A percentile compares a stretch with the other conserved stretches of the same genome.
Conservation (phyloP, 306 rosid genomes). For the Casuarina glauca region DNA sequence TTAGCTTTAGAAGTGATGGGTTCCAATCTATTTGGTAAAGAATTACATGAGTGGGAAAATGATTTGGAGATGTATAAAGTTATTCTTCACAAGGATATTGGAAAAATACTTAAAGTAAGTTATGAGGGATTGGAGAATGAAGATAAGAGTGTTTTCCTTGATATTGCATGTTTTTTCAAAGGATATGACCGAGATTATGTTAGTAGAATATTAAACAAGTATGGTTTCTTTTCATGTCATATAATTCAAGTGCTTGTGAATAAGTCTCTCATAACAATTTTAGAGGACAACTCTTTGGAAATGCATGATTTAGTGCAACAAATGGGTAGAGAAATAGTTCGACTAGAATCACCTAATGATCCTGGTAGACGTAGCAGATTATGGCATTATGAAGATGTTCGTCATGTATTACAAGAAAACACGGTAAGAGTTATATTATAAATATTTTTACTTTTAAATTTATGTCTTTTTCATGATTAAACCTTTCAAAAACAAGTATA, state of each 20-base stretch:
- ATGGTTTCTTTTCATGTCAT: neutral
- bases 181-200: neutral
- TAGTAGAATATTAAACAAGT: neutral
- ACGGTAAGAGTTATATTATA: too few relatives aligned
- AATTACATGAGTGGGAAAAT: slow-evolving; percentile 25
- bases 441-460: too few relatives aligned
- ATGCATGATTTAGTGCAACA: too few relatives aligned
- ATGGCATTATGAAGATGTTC: too few relatives aligned
- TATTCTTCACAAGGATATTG: neutral
- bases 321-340: too few relatives aligned
- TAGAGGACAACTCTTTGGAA: too few relatives aligned
- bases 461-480: too few relatives aligned
- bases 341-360: too few relatives aligned
- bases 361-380: too few relatives aligned
- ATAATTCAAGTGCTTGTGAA: neutral
- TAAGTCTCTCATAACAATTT: slow-evolving; percentile 10
- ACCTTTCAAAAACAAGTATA: too few relatives aligned
- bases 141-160: neutral
- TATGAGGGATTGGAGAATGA: slow-evolving; percentile 11
- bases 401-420: too few relatives aligned
- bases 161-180: slow-evolving; percentile 22
- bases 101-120: slow-evolving; percentile 17
- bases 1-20: slow-evolving; percentile 40
- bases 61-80: slow-evolving; percentile 12
- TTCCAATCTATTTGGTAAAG: slow-evolving; percentile 3